Evolutionary conservation across 1,284 basidiomycete species (phyloP).

Genomic region (Leccinum pallidistipes): DNA sequence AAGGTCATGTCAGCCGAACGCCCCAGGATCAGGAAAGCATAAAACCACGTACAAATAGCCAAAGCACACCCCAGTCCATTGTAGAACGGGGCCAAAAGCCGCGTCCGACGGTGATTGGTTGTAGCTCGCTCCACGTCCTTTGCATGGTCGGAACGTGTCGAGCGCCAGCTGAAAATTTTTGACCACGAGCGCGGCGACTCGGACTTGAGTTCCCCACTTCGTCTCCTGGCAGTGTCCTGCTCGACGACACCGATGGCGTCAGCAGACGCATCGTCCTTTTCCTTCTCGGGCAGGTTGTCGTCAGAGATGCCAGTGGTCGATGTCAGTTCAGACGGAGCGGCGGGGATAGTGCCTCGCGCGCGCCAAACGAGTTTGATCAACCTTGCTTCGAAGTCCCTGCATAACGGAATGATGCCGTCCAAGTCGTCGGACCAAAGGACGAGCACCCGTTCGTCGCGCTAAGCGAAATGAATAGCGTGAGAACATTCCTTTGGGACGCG

Average conservation of each 20-base stretch:
- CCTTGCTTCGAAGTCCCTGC: conserved; percentile 69
- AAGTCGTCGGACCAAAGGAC: conserved; percentile 79
- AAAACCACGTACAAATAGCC: conserved; percentile 52
- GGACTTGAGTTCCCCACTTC: conserved; percentile 15
- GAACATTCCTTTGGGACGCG: background rate
- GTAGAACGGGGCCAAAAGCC: conserved; percentile 76
- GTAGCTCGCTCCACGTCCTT: conserved; percentile 53
- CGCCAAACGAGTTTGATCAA: conserved; percentile 83
- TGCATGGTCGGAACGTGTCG: conserved; percentile 19
- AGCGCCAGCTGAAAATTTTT: conserved; percentile 37
- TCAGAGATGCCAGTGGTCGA: conserved; percentile 48
- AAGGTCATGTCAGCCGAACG: conserved; percentile 11
- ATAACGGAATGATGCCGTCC: conserved; percentile 66
- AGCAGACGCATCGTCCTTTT: conserved; percentile 24
- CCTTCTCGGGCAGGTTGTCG: conserved; percentile 53
- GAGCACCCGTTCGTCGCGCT: conserved; percentile 75
- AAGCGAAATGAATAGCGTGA: conserved; percentile 27
- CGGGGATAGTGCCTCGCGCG: conserved; percentile 39
- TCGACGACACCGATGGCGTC: conserved; percentile 27
- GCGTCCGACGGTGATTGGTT: conserved; percentile 43
- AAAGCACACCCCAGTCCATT: conserved; percentile 70
- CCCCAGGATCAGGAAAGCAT: background rate
- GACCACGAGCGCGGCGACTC: conserved; percentile 18
- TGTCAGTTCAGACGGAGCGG: conserved; percentile 47
- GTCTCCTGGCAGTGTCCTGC: conserved; percentile 29